Base-by-base conservation (phyloP, 1,284 basidiomycete genomes). In the Tetrapyrgos nigripes region DNA sequence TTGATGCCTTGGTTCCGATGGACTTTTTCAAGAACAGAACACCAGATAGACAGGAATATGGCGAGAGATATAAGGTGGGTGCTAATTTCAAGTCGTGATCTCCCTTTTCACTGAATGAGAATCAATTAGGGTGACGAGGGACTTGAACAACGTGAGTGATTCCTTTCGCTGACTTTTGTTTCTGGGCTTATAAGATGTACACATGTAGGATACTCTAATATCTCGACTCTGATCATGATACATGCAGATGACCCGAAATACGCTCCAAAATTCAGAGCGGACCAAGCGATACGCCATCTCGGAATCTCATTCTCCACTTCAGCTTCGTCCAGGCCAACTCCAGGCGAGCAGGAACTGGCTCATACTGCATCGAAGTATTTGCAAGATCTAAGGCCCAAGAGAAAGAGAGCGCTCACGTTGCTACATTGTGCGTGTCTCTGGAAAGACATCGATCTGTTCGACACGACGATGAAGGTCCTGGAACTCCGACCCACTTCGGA, bases 121-220 rank as follows among this genome's bases (percentile, higher is more conserved):
- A n/a, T 13, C n/a, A 17, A 17, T 17, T 24, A 17, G 21, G 17
- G 21, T 47, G 23, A 5, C 5, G 5, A 6, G 4, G 21, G 13
- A 21, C 45, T 5, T 26, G 19, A 14, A 14, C 24, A 24, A 14
- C 45, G 3, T 47, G 5, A 13, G 14, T 21, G 14, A 24, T 14
- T 21, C 3, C 24, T 21, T 19, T 19, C 19, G 5, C 24, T 47
- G n/a, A 14, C 14, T 23, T 13, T 26, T 10, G 23, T 31, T 29
- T 21, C 27, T 50, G 21, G 28, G 17, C 48, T 33, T 23, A 33
- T 23, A 1, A 27, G 29, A 60, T 21, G 54, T 48, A 49, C 24
- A n/a, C 29, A 31, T 24, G 23, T 50, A 81, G 80, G 73, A 70
- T 82, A 82, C 62, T 74, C 68, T 28, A 71, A 77, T 3, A 33